Base-by-base conservation (phyloP, 2,329 filamentous ascomycete species). In the Trichoderma aggressivum region DNA sequence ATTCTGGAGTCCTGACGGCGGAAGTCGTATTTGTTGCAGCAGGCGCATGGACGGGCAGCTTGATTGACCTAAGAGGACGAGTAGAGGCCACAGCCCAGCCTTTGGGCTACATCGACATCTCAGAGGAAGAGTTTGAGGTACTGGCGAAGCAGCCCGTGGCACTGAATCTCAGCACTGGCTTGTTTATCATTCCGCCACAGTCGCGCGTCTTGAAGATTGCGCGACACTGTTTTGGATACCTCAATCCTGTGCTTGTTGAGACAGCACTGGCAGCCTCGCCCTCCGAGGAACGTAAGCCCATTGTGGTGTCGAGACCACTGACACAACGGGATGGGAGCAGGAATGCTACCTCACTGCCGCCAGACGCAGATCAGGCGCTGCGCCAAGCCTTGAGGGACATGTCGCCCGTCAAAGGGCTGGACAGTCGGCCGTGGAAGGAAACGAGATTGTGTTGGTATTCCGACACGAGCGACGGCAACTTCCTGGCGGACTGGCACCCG, bases 21-120 rank as follows among this genome's bases (percentile, higher is more conserved):
- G 92, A 93, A 71, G 85, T 97, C 8, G 90, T 92, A 39, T 85
- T 98, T 70, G 86, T 97, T 3, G 94, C 95, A 0, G 90, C 94
- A 0, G 95, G 95, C 18, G 94, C 95, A 5, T 98, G 95, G 94
- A 93, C 92, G 2, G 88, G 90, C 3, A 86, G 88, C 1, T 85
- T 98, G 26, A 82, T 98, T 70, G 92, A 97, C 80, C 84, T 98
- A 1, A 85, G 90, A 60, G 93, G 93, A 30, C 88, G 92, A 58
- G 90, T 90, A 50, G 88, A 91, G 74, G 92, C 94, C 3, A 97
- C 94, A 0, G 95, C 93, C 16, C 95, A 98, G 77, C 88, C 89
- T 0, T 79, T 98, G 30, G 91, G 88, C 14, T 98, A 97, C 82
- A 83, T 97, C 74, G 85, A 89, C 74, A 86, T 98, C 75, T 91